These are phyloP conservation scores for Leersia perrieri DNA, from an alignment of 176 grass and related monocot species.

Conservation along the genomic window DNA sequence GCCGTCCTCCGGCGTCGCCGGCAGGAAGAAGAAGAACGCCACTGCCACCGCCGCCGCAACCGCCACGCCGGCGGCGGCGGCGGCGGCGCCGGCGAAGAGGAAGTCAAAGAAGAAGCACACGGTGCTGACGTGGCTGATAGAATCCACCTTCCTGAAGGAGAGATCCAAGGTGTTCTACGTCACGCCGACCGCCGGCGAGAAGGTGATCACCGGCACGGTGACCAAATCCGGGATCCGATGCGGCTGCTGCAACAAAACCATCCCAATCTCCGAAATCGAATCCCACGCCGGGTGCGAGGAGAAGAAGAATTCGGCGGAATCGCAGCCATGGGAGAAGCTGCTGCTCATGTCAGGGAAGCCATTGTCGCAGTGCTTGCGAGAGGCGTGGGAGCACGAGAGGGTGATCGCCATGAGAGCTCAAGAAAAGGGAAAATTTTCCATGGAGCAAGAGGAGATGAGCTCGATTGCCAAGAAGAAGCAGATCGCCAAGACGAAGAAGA, in stretches of 20 bases:
- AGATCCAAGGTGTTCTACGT: constrained; percentile 56
- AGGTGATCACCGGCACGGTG: constrained; percentile 49
- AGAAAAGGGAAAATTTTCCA: neutral
- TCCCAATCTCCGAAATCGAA: constrained; percentile 41
- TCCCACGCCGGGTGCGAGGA: constrained; percentile 38
- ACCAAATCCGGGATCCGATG: constrained; percentile 39
- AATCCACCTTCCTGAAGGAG: constrained; percentile 46
- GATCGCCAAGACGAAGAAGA: constrained; percentile 23
- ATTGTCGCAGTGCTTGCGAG: constrained; percentile 46
- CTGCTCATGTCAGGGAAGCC: constrained; percentile 62
- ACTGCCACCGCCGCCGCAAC: too few relatives aligned
- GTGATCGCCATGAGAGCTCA: neutral
- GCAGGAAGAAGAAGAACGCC: neutral
- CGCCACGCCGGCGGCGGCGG: too few relatives aligned
- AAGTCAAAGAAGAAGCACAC: constrained; percentile 65
- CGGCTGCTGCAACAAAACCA: constrained; percentile 47
- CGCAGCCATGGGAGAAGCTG: constrained; percentile 55
- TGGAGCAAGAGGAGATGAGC: constrained; percentile 37
- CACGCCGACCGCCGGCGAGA: neutral
- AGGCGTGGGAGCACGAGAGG: constrained; percentile 49
- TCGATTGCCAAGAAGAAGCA: constrained; percentile 25
- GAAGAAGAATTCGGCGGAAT: too few relatives aligned
- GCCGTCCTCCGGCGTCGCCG: neutral
- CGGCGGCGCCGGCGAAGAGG: too few relatives aligned
- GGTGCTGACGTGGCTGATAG: constrained; percentile 68